A percentile compares a stretch with the other conserved stretches of the same genome.
Conservation (phyloP, 176 grass and related monocot species). For the Metroxylon sagu region DNA sequence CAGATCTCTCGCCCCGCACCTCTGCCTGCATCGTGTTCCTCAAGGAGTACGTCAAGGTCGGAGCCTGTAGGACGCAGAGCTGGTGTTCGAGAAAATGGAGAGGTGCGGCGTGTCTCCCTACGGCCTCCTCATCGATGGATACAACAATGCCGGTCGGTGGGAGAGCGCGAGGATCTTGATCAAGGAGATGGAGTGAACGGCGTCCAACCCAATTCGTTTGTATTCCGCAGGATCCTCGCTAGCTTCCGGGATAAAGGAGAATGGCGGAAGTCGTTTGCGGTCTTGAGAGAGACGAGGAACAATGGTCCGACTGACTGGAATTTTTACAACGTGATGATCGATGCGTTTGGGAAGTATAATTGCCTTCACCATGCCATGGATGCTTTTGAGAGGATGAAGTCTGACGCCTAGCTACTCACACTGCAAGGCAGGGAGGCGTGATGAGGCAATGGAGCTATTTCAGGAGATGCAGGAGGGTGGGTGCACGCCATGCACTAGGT, state of each 20-base stretch:
- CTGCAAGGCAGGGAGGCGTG: conserved; percentile 65
- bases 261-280: conserved; percentile 85
- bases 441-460: conserved; percentile 69
- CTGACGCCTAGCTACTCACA: conserved; percentile 72
- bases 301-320: conserved; percentile 77
- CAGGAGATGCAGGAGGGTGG: conserved; percentile 65
- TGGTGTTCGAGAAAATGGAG: conserved; percentile 76
- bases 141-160: conserved; percentile 72
- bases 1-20: conserved; percentile 54
- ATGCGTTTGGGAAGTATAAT: conserved; percentile 92
- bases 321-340: conserved; percentile 97
- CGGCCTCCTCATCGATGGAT: conserved; percentile 70
- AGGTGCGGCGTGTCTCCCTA: conserved; percentile 62
- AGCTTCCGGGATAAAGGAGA: conserved; percentile 73
- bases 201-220: conserved; percentile 65
- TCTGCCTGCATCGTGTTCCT: conserved; percentile 83
- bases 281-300: conserved; percentile 74
- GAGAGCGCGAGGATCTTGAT: conserved; percentile 85
- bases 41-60: conserved; percentile 77
- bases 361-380: conserved; percentile 78
- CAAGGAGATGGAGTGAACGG: conserved; percentile 82
- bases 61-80: conserved; percentile 70
- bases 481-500: conserved; percentile 50
- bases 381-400: conserved; percentile 68
- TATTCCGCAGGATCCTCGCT: conserved; percentile 79